Evolutionary conservation across 2,329 filamentous ascomycete genomes (phyloP), one percentile per base, ranked within the genome.

Genomic region (Tothia fuscella): DNA sequence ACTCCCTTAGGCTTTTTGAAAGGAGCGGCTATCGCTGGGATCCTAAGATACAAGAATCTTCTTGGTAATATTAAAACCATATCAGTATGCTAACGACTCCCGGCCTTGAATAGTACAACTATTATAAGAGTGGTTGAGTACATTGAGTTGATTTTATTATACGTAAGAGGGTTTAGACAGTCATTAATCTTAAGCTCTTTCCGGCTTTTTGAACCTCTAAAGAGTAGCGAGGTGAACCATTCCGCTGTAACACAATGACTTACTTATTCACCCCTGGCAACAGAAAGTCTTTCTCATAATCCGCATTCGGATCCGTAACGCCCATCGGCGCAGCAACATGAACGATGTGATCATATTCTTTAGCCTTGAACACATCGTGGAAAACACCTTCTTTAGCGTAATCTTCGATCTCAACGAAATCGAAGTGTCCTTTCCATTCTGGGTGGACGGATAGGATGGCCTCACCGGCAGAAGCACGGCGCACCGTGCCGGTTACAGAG

Each of bases 401-500:
- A 38, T 60, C 56, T 16, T 51, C 46, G 4, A 60, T 51, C 14
- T 55, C 46, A n/a, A 51, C 48, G 29, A 59, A 52, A 17, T 53
- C 49, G 7, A 60, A 44, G 19, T 54, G 33, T 19, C 16, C 19
- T 10, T 17, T n/a, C 29, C 31, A 42, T 13, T 42, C 14, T 13
- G 32, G 25, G 13, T 38, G 17, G 10, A 16, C 3, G n/a, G 16
- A 9, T 3, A 29, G 34, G 24, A 43, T 30, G 4, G 24, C 25
- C 2, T 14, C 10, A 34, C 41, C 34, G 4, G 41, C 24, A 10
- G 24, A 32, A 3, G 26, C 3, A 21, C 22, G 25, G n/a, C 67
- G 64, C 12, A 62, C 60, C 2, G 64, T 66, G 1, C 66, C 67
- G 12, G 65, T 63, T 13, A 71, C 67, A 3, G 55, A 56, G 47